Conservation (phyloP, 768 basidiomycete genomes). For the Leccinum disarticulatum region DNA sequence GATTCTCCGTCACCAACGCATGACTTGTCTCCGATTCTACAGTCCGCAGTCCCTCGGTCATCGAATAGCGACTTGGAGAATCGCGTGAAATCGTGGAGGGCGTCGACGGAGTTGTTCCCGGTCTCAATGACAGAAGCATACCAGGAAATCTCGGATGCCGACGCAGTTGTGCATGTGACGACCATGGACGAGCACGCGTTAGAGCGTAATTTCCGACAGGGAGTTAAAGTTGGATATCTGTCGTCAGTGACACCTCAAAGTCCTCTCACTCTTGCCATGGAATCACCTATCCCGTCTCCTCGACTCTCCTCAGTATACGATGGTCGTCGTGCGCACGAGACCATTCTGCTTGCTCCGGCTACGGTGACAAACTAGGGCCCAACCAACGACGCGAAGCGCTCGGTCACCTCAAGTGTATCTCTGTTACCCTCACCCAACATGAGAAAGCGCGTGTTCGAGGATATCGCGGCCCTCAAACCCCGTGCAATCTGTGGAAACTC, state of each 20-base stretch:
- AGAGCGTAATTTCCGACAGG: slow-evolving; percentile 3
- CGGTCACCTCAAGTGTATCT: slow-evolving; percentile 33
- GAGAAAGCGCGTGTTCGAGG: slow-evolving; percentile 44
- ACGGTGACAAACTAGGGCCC: slow-evolving; percentile 53
- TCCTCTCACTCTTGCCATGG: slow-evolving; percentile 45
- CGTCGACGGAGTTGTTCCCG: slow-evolving; percentile 49
- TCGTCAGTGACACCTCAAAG: slow-evolving; percentile 70
- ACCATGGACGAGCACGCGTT: slow-evolving; percentile 27
- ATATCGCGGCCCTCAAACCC: slow-evolving; percentile 5
- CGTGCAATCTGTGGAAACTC: slow-evolving; percentile 23
- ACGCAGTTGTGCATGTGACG: slow-evolving; percentile 14
- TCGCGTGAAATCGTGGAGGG: slow-evolving; percentile 68
- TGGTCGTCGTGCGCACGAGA: slow-evolving; percentile 49
- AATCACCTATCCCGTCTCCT: slow-evolving; percentile 40
- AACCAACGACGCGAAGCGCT: slow-evolving; percentile 40
- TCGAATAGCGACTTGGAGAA: slow-evolving; percentile 52
- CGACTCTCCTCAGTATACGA: slow-evolving; percentile 55
- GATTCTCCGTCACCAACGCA: slow-evolving; percentile 27
- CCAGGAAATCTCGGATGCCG: slow-evolving; percentile 14
- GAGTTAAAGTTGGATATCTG: slow-evolving; percentile 50
- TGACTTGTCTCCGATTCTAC: slow-evolving; percentile 58
- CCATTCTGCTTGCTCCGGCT: slow-evolving; percentile 48
- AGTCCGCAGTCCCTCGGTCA: slow-evolving; percentile 57
- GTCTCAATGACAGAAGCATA: slow-evolving; percentile 43
- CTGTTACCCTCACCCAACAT: slow-evolving; percentile 58